Evolutionary conservation across 805 yeast species (phyloP).

Genomic region (Grigorovia jiainica): DNA sequence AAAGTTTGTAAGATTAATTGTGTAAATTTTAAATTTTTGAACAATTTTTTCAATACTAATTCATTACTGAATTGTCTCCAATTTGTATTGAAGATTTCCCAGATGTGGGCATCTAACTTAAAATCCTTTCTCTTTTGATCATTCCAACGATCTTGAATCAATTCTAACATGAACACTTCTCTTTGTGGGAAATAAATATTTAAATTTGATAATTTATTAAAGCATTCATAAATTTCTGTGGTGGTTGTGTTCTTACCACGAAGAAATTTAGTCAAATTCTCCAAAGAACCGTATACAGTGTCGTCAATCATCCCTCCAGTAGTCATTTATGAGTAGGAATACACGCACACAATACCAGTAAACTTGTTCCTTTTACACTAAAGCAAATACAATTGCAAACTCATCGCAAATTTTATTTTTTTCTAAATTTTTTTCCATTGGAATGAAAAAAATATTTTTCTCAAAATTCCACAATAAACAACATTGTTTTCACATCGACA

Average conservation of each 20-base stretch:
- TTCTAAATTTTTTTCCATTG: background rate
- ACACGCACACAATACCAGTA: too few relatives aligned
- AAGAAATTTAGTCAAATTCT: conserved; percentile 45
- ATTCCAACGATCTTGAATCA: conserved; percentile 51
- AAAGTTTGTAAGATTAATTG: conserved; percentile 16
- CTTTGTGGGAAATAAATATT: conserved; percentile 45
- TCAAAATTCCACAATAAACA: background rate
- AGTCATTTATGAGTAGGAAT: too few relatives aligned
- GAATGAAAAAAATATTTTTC: background rate
- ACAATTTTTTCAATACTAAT: conserved; percentile 30
- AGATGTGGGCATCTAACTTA: conserved; percentile 35
- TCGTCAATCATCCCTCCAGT: background rate
- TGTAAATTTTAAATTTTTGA: conserved; percentile 36
- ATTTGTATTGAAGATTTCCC: conserved; percentile 40
- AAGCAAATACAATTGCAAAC: background rate
- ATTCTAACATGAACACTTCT: conserved; percentile 45
- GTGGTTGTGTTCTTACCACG: conserved; percentile 43
- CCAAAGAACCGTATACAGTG: conserved; percentile 31
- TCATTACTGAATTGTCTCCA: conserved; percentile 31
- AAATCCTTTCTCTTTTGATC: conserved; percentile 37
- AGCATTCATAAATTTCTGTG: conserved; percentile 32
- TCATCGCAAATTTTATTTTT: conserved; percentile 4
- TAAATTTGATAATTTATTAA: conserved; percentile 29
- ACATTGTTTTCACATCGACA: background rate
- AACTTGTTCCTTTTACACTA: too few relatives aligned